Evolutionary conservation across 257 asterid genomes (phyloP), one percentile per base, ranked within the genome.

Genomic region (Ilex asprella): DNA sequence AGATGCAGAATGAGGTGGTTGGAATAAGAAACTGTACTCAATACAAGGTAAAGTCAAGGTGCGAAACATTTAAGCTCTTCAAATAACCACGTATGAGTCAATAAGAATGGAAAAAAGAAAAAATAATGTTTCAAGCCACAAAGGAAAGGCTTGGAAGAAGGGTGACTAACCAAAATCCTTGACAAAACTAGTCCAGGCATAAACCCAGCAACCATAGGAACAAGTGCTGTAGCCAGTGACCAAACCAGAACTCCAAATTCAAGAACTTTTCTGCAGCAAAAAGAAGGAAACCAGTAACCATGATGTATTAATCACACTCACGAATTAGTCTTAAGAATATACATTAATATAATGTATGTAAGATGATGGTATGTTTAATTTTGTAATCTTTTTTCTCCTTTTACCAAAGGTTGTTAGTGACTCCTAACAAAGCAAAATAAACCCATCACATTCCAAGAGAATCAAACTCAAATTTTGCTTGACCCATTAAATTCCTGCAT

Each of bases 141-240:
- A 35, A 35, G 41, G 41, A 61, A 2, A 32, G 32, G 16, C 62
- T 62, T 5, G 29, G 60, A 69, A 61, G 58, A 55, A 58, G 64
- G 27, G 44, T 29, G 29, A 65, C 74, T 77, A 81, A 89, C 97
- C 95, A 89, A 77, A 70, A 89, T 83, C 81, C 97, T 83, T 62
- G 90, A 81, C 39, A 84, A 76, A 67, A 87, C 64, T 78, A 89
- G 97, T 60, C 86, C 97, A n/a, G 97, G 97, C 94, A 85, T 81
- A 75, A 75, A 89, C 27, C 94, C 95, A 51, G 97, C 88, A 64
- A 87, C 78, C 70, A 72, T 14, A 66, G 97, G 99, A 81, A 89
- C 96, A 72, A 86, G 61, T 39, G 86, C 80, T 53, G 99, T 92
- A 76, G 96, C 93, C 59, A 92, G 71, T 12, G 99, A 92, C 99